Evolutionary conservation across 129 eudicot genomes (phyloP).

Genomic region (Centella asiatica): DNA sequence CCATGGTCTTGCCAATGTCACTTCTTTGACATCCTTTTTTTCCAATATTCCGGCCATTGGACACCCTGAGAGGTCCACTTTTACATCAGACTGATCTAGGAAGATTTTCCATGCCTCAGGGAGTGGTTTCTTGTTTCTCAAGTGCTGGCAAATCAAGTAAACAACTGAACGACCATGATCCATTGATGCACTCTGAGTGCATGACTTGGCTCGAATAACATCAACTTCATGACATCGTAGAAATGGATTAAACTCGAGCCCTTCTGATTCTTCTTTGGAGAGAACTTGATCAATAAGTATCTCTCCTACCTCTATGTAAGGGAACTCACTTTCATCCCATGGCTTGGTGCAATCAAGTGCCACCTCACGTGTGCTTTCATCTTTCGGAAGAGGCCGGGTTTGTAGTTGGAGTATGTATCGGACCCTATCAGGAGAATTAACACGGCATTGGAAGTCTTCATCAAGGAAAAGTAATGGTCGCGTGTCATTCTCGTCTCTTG

Average conservation of each 20-base stretch:
- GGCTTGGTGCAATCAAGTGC: conserved; percentile 44
- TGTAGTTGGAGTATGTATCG: conserved; percentile 33
- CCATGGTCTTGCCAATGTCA: conserved; percentile 43
- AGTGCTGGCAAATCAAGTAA: conserved; percentile 42
- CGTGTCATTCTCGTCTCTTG: conserved; percentile 32
- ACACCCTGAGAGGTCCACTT: conserved; percentile 38
- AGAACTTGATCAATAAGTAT: conserved; percentile 23
- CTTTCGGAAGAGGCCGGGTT: conserved; percentile 23
- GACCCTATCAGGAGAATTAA: conserved; percentile 23
- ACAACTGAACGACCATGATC: conserved; percentile 43
- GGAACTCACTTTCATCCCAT: conserved; percentile 34
- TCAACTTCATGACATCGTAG: conserved; percentile 32
- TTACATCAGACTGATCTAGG: conserved; percentile 41
- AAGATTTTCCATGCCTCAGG: conserved; percentile 37
- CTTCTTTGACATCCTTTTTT: conserved; percentile 16
- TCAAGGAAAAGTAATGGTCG: conserved; percentile 35
- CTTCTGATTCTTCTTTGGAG: conserved; percentile 20
- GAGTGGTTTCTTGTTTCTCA: conserved; percentile 39
- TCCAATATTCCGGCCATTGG: conserved; percentile 29
- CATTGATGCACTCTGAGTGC: conserved; percentile 45
- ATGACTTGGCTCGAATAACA: conserved; percentile 38
- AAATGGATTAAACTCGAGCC: conserved; percentile 41
- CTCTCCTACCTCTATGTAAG: conserved; percentile 35
- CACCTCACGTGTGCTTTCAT: conserved; percentile 21
- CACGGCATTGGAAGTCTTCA: conserved; percentile 25